These are phyloP conservation scores for Coniochaeta sp. DNA, from an alignment of 2,329 filamentous ascomycete genomes.

Conservation along the genomic window DNA sequence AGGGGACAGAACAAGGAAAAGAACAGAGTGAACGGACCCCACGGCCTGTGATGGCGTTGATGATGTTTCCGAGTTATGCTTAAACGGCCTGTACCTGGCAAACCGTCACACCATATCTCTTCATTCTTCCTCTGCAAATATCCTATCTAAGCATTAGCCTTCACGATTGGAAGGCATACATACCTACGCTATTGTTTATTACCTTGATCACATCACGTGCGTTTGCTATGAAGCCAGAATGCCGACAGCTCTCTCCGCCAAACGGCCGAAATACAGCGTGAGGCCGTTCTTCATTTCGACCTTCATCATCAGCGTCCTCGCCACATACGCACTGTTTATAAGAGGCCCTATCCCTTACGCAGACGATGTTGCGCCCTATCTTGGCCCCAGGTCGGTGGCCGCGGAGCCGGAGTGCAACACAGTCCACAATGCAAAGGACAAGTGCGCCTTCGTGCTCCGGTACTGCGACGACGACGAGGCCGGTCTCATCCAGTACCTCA, in stretches of 20 bases:
- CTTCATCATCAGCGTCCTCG: slow-evolving; percentile 36
- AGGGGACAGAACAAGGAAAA: background rate
- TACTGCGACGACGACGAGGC: slow-evolving; percentile 88
- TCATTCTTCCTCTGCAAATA: background rate
- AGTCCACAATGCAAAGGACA: slow-evolving; percentile 68
- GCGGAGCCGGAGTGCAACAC: slow-evolving; percentile 58
- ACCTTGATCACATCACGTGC: background rate
- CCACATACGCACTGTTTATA: slow-evolving; percentile 1
- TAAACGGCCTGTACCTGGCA: background rate
- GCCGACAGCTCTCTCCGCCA: slow-evolving; percentile 8
- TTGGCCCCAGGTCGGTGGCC: slow-evolving; percentile 6
- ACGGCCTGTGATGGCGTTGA: background rate
- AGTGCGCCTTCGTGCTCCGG: slow-evolving; percentile 77
- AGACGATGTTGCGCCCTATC: background rate
- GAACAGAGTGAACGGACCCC: background rate
- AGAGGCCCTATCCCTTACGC: background rate
- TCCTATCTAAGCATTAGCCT: background rate
- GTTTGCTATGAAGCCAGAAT: slow-evolving; percentile 12
- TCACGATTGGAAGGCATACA: background rate
- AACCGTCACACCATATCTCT: background rate
- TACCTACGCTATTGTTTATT: background rate
- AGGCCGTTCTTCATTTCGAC: slow-evolving; percentile 43
- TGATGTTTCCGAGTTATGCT: background rate
- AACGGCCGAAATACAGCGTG: slow-evolving; percentile 26
- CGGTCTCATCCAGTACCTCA: slow-evolving; percentile 80